Conservation (phyloP, 148 eudicot species). For the Cornus florida region DNA sequence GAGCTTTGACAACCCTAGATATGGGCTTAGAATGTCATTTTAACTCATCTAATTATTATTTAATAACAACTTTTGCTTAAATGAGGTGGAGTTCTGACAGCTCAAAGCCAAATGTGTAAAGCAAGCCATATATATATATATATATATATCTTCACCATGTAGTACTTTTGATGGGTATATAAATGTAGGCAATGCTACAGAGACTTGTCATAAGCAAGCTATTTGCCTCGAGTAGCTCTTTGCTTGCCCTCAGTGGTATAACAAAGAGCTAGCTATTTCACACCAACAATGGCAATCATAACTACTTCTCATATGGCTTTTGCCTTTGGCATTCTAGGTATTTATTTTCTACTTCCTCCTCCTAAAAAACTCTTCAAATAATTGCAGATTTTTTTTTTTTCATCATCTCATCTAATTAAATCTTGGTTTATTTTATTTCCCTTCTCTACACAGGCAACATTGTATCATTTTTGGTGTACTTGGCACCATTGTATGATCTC, state of each 20-base stretch:
- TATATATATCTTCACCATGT: too few species aligned
- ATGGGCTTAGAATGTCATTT: too few species aligned
- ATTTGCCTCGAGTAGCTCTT: not conserved
- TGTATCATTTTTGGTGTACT: slow-evolving; percentile 69
- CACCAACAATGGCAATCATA: slow-evolving; percentile 37
- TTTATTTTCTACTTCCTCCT: not conserved
- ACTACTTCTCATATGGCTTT: slow-evolving; percentile 30
- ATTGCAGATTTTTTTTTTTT: not conserved
- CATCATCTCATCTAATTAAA: not conserved
- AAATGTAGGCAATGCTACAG: not conserved
- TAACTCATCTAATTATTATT: too few species aligned
- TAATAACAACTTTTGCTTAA: not conserved
- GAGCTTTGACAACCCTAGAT: not conserved
- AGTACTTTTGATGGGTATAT: not conserved
- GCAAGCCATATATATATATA: not conserved
- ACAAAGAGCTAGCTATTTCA: slow-evolving; percentile 10
- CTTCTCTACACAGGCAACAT: slow-evolving; percentile 35
- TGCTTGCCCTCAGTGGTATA: not conserved
- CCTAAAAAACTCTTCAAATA: too few species aligned
- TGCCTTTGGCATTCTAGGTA: slow-evolving; percentile 67
- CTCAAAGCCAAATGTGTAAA: not conserved
- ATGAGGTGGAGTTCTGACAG: not conserved
- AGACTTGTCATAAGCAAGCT: not conserved
- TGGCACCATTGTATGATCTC: slow-evolving; percentile 67
- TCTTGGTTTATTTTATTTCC: not conserved